phyloP scores from a whole-genome alignment of 768 basidiomycete genomes.

The Boletellus ananas region DNA sequence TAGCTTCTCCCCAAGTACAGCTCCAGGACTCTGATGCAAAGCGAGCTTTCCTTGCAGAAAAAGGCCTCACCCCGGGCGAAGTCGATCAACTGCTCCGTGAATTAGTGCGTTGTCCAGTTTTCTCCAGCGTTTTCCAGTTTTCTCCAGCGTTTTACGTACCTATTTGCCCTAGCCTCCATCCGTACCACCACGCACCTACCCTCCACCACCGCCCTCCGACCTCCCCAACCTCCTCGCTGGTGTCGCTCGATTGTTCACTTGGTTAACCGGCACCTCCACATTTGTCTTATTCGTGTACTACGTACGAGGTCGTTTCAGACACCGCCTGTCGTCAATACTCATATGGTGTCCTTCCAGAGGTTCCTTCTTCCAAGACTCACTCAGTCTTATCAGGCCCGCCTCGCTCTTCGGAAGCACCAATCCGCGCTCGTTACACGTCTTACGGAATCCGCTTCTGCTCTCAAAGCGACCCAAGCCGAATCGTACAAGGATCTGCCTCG shows the following conservation, averaged over 20 bases:
- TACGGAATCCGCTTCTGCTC: conserved; percentile 48
- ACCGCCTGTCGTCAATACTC: conserved; percentile 1
- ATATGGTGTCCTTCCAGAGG: conserved; percentile 40
- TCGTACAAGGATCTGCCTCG: conserved; percentile 56
- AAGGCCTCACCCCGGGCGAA: conserved; percentile 62
- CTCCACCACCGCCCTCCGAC: conserved; percentile 63
- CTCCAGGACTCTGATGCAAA: conserved; percentile 55
- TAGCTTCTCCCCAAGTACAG: conserved; percentile 61
- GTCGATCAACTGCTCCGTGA: conserved; percentile 56
- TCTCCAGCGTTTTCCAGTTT: not conserved
- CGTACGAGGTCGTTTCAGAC: conserved; percentile 37
- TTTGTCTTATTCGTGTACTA: conserved; percentile 60
- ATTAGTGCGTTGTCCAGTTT: conserved; percentile 37
- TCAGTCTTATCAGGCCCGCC: conserved; percentile 56
- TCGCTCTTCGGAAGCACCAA: conserved; percentile 59
- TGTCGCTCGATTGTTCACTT: conserved; percentile 53
- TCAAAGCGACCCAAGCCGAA: conserved; percentile 55
- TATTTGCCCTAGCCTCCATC: conserved; percentile 35
- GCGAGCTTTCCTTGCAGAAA: conserved; percentile 62
- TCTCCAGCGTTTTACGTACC: not conserved
- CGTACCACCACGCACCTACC: conserved; percentile 72
- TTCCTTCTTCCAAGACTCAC: conserved; percentile 66
- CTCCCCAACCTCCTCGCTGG: conserved; percentile 66
- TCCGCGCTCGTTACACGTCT: conserved; percentile 51
- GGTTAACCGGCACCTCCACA: conserved; percentile 65